These are phyloP conservation scores for Pseudoneurospora amorphoporcata DNA, from an alignment of 495 filamentous ascomycete genomes.

Conservation along the genomic window DNA sequence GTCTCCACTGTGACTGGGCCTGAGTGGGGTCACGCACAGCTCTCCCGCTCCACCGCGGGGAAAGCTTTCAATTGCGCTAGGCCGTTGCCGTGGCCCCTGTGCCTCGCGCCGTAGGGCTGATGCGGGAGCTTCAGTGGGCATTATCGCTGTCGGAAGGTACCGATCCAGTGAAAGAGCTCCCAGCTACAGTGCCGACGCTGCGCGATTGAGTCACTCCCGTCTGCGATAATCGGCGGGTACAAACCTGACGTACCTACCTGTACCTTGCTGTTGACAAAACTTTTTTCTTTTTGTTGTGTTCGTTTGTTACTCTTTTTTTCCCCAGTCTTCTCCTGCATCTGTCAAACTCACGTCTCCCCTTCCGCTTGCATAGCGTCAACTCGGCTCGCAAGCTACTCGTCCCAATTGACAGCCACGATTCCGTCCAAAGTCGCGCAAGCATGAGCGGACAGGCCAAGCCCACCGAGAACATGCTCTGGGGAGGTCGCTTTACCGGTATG, in stretches of 20 bases:
- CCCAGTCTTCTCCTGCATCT: neutral
- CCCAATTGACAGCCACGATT: neutral
- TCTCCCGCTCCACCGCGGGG: neutral
- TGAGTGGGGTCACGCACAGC: neutral
- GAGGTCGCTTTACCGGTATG: conserved; percentile 68
- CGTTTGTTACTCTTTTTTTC: neutral
- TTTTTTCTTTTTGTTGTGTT: neutral
- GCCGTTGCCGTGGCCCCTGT: neutral
- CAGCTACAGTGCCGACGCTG: neutral
- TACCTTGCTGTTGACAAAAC: neutral
- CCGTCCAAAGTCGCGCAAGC: neutral
- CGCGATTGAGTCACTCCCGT: neutral
- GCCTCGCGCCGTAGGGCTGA: neutral
- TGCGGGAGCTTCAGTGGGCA: neutral
- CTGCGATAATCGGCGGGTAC: neutral
- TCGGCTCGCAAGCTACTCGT: neutral
- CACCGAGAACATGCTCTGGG: conserved; percentile 63
- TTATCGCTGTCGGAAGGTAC: neutral
- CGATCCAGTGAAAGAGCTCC: neutral
- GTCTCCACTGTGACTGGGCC: neutral
- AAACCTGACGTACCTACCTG: neutral
- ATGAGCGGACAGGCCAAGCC: conserved; percentile 15
- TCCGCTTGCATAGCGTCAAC: neutral
- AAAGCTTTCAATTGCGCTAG: neutral
- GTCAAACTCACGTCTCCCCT: neutral